phyloP scores from a whole-genome alignment of 2,329 filamentous ascomycete genomes.

The Fusarium sp. region DNA sequence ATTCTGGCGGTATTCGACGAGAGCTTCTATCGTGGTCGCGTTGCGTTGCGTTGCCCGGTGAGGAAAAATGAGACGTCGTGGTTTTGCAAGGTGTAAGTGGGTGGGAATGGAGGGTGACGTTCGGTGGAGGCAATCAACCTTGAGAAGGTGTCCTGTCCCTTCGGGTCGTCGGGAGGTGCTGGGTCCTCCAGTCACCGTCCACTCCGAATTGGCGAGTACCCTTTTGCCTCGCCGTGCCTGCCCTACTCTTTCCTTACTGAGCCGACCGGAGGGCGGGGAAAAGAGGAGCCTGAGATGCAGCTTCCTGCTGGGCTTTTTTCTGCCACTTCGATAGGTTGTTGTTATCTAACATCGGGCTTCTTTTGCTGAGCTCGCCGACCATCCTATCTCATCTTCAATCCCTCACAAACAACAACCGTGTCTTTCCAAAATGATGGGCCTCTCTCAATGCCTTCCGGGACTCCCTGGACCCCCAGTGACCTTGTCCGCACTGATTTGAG shows the following conservation, averaged over 20 bases:
- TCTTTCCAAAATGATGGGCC: not conserved
- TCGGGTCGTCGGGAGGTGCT: slow-evolving; percentile 42
- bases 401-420: not conserved
- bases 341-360: not conserved
- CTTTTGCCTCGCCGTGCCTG: not conserved
- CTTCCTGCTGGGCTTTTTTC: slow-evolving; percentile 1
- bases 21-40: not conserved
- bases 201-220: not conserved
- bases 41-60: not conserved
- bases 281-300: slow-evolving; percentile 17
- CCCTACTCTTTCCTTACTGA: slow-evolving; percentile 22
- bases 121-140: slow-evolving; percentile 31
- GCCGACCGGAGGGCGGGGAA: slow-evolving; percentile 21
- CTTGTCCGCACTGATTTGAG: slow-evolving; percentile 29
- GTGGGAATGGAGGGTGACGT: slow-evolving; percentile 27
- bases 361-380: not conserved
- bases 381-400: not conserved
- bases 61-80: not conserved
- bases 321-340: not conserved
- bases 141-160: slow-evolving; percentile 17
- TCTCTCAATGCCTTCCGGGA: not conserved
- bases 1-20: slow-evolving; percentile 15
- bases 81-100: slow-evolving; percentile 14
- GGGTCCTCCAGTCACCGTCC: not conserved
- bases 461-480: not conserved